Conservation (phyloP, 225 moss, liverwort and hornwort genomes). For the Ulota crispa region DNA sequence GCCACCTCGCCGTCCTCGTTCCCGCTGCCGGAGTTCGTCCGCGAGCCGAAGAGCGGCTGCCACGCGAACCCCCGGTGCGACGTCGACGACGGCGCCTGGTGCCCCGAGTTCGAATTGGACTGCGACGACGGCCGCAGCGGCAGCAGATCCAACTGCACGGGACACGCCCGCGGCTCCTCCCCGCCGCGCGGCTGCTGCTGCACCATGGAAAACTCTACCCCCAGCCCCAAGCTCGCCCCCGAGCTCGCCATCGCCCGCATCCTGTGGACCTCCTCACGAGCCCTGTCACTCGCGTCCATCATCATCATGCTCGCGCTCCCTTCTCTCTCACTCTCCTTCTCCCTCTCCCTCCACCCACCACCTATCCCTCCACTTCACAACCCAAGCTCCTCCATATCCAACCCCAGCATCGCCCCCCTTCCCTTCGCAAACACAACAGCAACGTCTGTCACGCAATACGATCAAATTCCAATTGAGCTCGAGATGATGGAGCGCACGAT, state of each 20-base stretch:
- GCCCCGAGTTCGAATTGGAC: slow-evolving; percentile 47
- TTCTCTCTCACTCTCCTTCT: neutral
- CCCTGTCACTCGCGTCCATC: slow-evolving; percentile 68
- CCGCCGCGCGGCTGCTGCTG: slow-evolving; percentile 36
- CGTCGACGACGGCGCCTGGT: slow-evolving; percentile 39
- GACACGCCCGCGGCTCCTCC: slow-evolving; percentile 62
- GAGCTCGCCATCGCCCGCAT: slow-evolving; percentile 83
- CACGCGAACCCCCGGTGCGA: slow-evolving; percentile 63
- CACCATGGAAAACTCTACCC: slow-evolving; percentile 82
- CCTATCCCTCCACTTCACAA: neutral
- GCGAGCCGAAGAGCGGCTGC: slow-evolving; percentile 76
- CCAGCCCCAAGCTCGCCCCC: slow-evolving; percentile 78
- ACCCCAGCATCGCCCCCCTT: neutral
- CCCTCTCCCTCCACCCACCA: neutral
- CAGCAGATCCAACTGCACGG: slow-evolving; percentile 89
- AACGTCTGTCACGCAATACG: neutral
- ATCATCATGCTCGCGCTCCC: slow-evolving; percentile 39
- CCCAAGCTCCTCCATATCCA: slow-evolving; percentile 22
- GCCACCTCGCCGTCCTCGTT: slow-evolving; percentile 87
- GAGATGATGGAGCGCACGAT: slow-evolving; percentile 16
- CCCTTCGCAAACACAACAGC: neutral
- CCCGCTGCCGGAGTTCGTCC: slow-evolving; percentile 85
- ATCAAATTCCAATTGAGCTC: slow-evolving; percentile 18
- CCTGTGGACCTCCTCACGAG: slow-evolving; percentile 77
- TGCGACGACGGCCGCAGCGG: slow-evolving; percentile 73